phyloP scores from a whole-genome alignment of 495 filamentous ascomycete genomes.

The Penicillium taxi region DNA sequence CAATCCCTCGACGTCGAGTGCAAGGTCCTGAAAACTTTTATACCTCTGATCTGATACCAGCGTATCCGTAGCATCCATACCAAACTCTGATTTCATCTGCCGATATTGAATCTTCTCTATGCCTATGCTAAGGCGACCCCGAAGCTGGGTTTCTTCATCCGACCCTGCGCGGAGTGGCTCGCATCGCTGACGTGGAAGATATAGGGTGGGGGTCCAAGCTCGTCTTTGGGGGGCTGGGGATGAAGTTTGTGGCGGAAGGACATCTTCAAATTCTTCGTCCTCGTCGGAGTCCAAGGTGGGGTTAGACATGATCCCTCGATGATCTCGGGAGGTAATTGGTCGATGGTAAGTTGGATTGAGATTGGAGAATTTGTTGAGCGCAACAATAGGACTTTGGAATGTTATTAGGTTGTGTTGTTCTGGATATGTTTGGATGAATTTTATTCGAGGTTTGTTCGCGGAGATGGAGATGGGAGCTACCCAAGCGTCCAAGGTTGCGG shows the following conservation, averaged over 20 bases:
- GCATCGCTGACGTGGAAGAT: conserved; percentile 28
- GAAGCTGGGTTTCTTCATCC: conserved; percentile 56
- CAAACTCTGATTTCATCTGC: conserved; percentile 56
- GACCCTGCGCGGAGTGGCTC: conserved; percentile 62
- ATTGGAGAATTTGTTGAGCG: no score
- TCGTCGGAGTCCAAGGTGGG: conserved; percentile 11
- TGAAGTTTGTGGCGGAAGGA: conserved; percentile 6
- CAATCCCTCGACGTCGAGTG: conserved; percentile 58
- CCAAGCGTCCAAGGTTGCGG: no score
- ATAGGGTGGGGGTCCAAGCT: conserved; percentile 11
- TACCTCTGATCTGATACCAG: conserved; percentile 54
- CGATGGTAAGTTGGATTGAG: no score
- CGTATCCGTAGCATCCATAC: conserved; percentile 33
- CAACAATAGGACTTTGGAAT: no score
- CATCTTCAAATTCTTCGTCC: conserved; percentile 21
- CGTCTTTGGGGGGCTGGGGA: neutral
- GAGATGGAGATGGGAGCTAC: no score
- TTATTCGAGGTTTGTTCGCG: no score
- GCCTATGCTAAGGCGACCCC: conserved; percentile 9
- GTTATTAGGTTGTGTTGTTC: no score
- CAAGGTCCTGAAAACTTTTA: conserved; percentile 57
- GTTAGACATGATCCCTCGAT: no score
- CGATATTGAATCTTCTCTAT: conserved; percentile 18
- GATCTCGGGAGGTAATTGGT: no score
- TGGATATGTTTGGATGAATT: no score